Percentiles rank a stretch among this genome's conserved stretches.
These are phyloP conservation scores for Bruguiera parviflora DNA, from an alignment of 345 rosid genomes.

Conservation along the genomic window DNA sequence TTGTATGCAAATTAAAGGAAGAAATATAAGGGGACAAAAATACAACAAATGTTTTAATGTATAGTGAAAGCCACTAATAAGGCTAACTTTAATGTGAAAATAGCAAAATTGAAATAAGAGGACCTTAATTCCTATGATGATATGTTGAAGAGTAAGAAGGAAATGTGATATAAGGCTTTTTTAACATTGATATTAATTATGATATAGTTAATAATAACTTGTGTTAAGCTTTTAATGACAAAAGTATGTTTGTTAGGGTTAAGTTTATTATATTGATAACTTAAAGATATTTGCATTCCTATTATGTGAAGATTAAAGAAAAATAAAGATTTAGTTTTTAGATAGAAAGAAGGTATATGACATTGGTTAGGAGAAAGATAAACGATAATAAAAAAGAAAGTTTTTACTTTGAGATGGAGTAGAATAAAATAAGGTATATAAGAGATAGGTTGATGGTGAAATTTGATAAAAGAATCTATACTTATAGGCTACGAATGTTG, in stretches of 20 bases:
- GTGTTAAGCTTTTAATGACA: neutral
- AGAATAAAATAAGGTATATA: too few species aligned
- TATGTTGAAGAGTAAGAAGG: neutral
- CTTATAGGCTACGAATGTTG: too few species aligned
- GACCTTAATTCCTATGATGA: neutral
- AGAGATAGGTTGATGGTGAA: too few species aligned
- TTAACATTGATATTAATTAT: neutral
- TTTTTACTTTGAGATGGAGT: too few species aligned
- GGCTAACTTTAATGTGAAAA: neutral
- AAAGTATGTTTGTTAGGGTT: too few species aligned
- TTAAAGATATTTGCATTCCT: neutral
- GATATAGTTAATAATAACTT: neutral
- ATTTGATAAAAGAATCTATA: too few species aligned
- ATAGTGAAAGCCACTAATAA: conserved; percentile 9
- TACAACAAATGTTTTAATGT: too few species aligned
- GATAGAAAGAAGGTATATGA: too few species aligned
- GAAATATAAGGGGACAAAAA: neutral
- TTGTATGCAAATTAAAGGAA: neutral
- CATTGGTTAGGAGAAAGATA: too few species aligned
- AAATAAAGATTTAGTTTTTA: too few species aligned
- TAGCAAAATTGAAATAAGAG: neutral
- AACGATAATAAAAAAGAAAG: too few species aligned
- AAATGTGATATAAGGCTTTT: neutral
- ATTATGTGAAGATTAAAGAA: neutral
- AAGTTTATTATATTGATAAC: too few species aligned